Evolutionary conservation across 768 basidiomycete species (phyloP).

Genomic region (Floccularia luteovirens): DNA sequence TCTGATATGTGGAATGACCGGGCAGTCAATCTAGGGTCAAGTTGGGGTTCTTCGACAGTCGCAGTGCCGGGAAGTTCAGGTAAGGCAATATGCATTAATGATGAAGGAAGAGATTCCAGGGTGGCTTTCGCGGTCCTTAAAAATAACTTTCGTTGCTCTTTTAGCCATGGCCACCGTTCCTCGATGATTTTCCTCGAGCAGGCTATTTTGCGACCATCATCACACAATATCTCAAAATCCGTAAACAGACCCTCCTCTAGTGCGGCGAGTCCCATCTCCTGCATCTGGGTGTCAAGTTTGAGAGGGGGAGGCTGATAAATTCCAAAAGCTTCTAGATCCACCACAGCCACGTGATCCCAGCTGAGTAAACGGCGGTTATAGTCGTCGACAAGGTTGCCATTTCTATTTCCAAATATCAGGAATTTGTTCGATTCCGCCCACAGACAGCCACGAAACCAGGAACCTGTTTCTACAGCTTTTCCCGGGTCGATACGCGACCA

Average conservation of each 20-base stretch:
- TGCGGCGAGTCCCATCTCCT: slow-evolving; percentile 77
- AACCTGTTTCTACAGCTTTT: slow-evolving; percentile 76
- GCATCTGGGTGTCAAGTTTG: slow-evolving; percentile 62
- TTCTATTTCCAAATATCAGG: slow-evolving; percentile 84
- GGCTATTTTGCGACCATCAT: slow-evolving; percentile 77
- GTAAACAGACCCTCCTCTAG: slow-evolving; percentile 76
- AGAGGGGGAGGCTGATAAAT: slow-evolving; percentile 84
- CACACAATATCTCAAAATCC: slow-evolving; percentile 91
- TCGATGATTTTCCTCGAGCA: slow-evolving; percentile 83
- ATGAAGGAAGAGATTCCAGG: slow-evolving; percentile 51
- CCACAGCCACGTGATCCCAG: slow-evolving; percentile 88
- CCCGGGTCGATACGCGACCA: slow-evolving; percentile 91
- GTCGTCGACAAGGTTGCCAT: slow-evolving; percentile 85
- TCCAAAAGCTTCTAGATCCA: slow-evolving; percentile 91
- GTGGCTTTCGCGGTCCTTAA: slow-evolving; percentile 47
- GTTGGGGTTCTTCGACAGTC: slow-evolving; percentile 40
- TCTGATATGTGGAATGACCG: slow-evolving; percentile 79
- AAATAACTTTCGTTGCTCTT: slow-evolving; percentile 55
- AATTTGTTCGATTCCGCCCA: slow-evolving; percentile 84
- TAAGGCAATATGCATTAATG: slow-evolving; percentile 53
- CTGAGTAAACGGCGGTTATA: slow-evolving; percentile 86
- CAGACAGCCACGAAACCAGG: slow-evolving; percentile 90
- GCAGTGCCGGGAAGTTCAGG: slow-evolving; percentile 52
- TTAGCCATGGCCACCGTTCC: slow-evolving; percentile 96
- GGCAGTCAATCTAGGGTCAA: slow-evolving; percentile 77